phyloP scores from a whole-genome alignment of 148 eudicot genomes.

The Fagopyrum homotropicum region DNA sequence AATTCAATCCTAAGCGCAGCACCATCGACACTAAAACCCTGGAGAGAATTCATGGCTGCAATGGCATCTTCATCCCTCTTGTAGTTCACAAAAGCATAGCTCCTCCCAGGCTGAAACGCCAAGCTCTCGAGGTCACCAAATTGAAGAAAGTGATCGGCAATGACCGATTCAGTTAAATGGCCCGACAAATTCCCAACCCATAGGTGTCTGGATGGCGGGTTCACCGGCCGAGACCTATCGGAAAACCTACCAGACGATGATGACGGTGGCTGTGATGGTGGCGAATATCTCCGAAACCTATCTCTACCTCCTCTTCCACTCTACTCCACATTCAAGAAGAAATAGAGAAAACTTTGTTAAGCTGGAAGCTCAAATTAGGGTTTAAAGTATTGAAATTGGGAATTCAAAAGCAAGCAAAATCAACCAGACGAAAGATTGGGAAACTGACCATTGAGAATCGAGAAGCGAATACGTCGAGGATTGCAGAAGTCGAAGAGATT shows the following conservation, averaged over 20 bases:
- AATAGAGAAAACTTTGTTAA: neutral
- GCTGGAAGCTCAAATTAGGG: neutral
- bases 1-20: conserved; percentile 74
- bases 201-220: conserved; percentile 68
- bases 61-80: conserved; percentile 57
- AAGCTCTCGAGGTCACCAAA: conserved; percentile 73
- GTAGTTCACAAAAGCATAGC: conserved; percentile 72
- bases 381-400: neutral
- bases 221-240: conserved; percentile 39
- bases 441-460: neutral
- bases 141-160: conserved; percentile 37
- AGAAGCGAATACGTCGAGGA: neutral
- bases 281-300: conserved; percentile 42
- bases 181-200: conserved; percentile 77
- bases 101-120: conserved; percentile 67
- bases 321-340: conserved; percentile 20
- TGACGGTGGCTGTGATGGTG: conserved; percentile 15
- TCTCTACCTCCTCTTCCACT: conserved; percentile 55
- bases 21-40: conserved; percentile 58
- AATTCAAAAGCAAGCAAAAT: neutral
- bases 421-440: neutral
- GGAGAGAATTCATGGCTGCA: conserved; percentile 59
- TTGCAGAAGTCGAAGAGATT: neutral
- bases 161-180: conserved; percentile 26
- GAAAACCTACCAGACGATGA: conserved; percentile 11